These are phyloP conservation scores for Colletotrichum sp. DNA, from an alignment of 2,329 filamentous ascomycete genomes.

Conservation along the genomic window DNA sequence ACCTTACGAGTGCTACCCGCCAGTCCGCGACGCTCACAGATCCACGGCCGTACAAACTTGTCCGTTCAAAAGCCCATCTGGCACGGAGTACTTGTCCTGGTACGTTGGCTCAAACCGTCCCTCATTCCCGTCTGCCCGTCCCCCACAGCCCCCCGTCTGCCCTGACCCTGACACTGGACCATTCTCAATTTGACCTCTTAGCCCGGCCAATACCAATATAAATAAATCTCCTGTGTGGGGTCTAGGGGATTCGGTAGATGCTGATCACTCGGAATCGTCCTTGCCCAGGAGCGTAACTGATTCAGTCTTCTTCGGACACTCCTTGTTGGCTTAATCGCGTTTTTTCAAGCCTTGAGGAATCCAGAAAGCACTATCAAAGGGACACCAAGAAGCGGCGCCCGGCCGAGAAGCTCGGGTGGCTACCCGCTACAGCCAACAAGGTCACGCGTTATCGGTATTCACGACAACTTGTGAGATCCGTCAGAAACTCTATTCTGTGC, in stretches of 20 bases:
- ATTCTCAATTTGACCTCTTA: background rate
- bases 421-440: background rate
- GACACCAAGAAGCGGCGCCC: background rate
- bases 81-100: background rate
- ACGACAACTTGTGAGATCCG: background rate
- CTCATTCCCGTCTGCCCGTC: background rate
- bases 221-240: slow-evolving; percentile 16
- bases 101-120: background rate
- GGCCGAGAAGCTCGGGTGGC: background rate
- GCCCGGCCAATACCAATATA: slow-evolving; percentile 12
- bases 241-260: slow-evolving; percentile 10
- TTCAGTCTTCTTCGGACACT: slow-evolving; percentile 4
- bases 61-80: background rate
- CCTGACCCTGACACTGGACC: background rate
- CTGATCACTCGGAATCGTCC: slow-evolving; percentile 14
- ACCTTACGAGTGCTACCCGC: background rate
- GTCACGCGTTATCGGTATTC: background rate
- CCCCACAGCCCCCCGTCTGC: slow-evolving; percentile 9
- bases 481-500: background rate
- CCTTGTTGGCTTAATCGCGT: background rate
- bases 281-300: slow-evolving; percentile 1
- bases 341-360: background rate
- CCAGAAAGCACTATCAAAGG: background rate
- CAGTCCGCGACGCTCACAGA: background rate
- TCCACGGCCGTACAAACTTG: background rate